Conservation (phyloP, 1,139 yeast genomes). For the Kurtzmaniella natalensis region DNA sequence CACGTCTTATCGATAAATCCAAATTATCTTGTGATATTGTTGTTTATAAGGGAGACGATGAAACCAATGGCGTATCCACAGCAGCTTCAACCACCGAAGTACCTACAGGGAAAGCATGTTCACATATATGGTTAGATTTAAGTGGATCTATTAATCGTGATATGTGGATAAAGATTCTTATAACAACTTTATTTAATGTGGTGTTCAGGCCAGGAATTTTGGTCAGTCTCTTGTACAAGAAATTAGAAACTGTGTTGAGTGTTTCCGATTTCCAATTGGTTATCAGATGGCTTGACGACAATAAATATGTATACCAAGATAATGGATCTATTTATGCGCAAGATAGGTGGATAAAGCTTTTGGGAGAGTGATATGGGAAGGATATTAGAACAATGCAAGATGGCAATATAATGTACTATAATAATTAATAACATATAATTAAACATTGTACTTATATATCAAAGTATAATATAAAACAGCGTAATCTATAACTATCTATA, state of each 20-base stretch:
- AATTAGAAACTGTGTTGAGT: constrained; percentile 41
- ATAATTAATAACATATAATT: too few species aligned
- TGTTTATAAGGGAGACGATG: constrained; percentile 10
- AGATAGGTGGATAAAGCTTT: neutral
- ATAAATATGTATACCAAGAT: constrained; percentile 28
- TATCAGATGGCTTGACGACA: constrained; percentile 53
- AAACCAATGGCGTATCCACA: neutral
- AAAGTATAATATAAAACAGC: too few species aligned
- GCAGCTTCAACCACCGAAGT: constrained; percentile 33
- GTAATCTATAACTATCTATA: too few species aligned
- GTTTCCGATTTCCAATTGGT: constrained; percentile 46
- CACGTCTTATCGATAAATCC: constrained; percentile 58
- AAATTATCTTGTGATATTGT: constrained; percentile 62
- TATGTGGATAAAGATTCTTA: constrained; percentile 57
- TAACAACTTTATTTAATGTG: constrained; percentile 46
- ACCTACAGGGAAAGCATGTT: constrained; percentile 59
- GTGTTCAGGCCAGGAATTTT: constrained; percentile 67
- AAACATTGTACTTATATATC: too few species aligned
- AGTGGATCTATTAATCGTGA: constrained; percentile 53
- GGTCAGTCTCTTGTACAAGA: constrained; percentile 23
- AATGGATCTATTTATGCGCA: neutral
- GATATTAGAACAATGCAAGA: too few species aligned
- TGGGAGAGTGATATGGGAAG: too few species aligned
- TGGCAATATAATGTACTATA: too few species aligned
- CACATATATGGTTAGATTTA: constrained; percentile 69